phyloP scores from a whole-genome alignment of 1,284 basidiomycete genomes.

The Schizophyllum commune region DNA sequence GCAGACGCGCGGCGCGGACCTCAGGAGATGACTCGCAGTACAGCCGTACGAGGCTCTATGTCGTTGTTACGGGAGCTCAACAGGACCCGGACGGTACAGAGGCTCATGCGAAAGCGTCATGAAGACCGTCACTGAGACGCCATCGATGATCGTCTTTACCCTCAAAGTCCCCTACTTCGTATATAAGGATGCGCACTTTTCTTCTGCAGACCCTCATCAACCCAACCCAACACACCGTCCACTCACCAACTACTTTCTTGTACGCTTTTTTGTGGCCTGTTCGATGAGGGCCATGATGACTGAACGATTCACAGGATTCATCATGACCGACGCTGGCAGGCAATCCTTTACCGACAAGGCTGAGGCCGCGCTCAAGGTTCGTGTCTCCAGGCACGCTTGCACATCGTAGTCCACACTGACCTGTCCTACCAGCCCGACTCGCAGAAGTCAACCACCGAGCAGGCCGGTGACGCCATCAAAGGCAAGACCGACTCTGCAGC shows the following conservation, averaged over 20 bases:
- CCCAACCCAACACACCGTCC: neutral
- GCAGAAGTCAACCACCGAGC: constrained; percentile 46
- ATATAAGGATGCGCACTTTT: neutral
- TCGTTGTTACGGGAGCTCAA: neutral
- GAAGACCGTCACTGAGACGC: neutral
- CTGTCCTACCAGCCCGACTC: constrained; percentile 34
- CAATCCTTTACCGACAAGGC: constrained; percentile 49
- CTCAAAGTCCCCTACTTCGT: neutral
- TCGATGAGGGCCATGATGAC: neutral
- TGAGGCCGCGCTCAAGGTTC: constrained; percentile 36
- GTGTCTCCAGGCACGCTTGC: neutral
- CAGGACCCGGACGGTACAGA: neutral
- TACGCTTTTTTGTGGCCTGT: no score
- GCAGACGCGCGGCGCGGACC: no score
- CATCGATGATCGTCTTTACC: neutral
- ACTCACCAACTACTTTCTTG: neutral
- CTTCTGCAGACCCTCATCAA: neutral
- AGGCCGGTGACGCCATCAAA: constrained; percentile 46
- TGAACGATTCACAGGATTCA: constrained; percentile 3
- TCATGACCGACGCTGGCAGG: constrained; percentile 38
- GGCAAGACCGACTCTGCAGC: constrained; percentile 32
- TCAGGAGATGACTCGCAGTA: no score
- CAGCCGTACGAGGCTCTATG: neutral
- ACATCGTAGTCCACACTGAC: neutral
- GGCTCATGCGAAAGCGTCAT: neutral